Evolutionary conservation across 495 filamentous ascomycete genomes (phyloP), one percentile per base, ranked within the genome.

Genomic region (Neurospora sp.): DNA sequence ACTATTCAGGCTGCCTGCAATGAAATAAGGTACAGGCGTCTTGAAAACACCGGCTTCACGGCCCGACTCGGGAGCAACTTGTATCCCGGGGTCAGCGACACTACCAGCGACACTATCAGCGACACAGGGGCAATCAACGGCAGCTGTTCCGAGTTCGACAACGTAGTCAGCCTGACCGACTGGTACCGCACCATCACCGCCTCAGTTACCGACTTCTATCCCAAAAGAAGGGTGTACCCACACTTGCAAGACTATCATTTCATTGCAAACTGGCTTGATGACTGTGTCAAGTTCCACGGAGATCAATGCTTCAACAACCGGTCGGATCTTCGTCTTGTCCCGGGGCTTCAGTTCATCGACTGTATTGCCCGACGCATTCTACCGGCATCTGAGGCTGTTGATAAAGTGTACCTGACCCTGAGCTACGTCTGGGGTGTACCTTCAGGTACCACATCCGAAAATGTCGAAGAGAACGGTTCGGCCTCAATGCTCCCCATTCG

Each of bases 271-370:
- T 61, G 27, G 53, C 27, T 61, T 0, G 53, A 4, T 61, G 53
- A 18, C 27, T 61, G 53, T 35, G 53, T 1, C 6, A 4, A 18
- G 27, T 35, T 0, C 53, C 53, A 61, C 6, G 53, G 27, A 8
- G 14, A 61, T 0, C 2, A 1, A 0, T 61, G 27, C 53, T 18
- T 61, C 53, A 8, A 9, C 53, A 61, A 0, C 53, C 53, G 0
- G 0, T 61, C 12, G 0, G 12, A 9, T 1, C 1, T 16, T 6
- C 1, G 0, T 31, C 53, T 35, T 18, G 0, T 61, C 0, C 12
- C 27, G 0, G 7, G 27, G 53, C 27, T 61, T 18, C 53, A 18
- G 53, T 18, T 61, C 14, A 35, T 35, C 1, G 53, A 61, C 27
- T 61, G 27, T 18, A 2, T 18, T 0, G 12, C 27, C 53, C 53